phyloP scores from a whole-genome alignment of 2,329 filamentous ascomycete species.

The Mariannaea sp. region DNA sequence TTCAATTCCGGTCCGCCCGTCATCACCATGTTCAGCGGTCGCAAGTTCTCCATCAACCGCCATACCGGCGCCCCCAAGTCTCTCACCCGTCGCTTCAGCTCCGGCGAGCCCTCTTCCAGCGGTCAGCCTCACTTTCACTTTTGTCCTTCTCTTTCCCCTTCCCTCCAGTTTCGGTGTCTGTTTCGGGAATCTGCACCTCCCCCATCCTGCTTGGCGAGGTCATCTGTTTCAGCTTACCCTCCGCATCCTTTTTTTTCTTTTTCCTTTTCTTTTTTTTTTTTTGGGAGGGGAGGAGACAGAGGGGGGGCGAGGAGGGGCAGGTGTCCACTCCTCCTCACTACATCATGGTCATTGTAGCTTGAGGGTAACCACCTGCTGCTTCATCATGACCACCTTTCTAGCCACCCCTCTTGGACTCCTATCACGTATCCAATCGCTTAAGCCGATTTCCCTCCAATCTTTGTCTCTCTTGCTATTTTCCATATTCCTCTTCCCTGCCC shows the following conservation, averaged over 20 bases:
- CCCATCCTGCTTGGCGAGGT: background rate
- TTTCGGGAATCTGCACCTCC: background rate
- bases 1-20: background rate
- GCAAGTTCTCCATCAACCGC: constrained; percentile 71
- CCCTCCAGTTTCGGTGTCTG: background rate
- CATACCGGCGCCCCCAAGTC: constrained; percentile 65
- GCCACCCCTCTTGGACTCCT: too few relatives aligned
- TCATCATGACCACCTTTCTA: too few relatives aligned
- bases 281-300: too few relatives aligned
- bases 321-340: too few relatives aligned
- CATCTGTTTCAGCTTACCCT: background rate
- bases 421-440: too few relatives aligned
- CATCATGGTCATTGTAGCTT: too few relatives aligned
- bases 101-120: constrained; percentile 59
- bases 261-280: too few relatives aligned
- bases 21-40: constrained; percentile 56
- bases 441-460: constrained; percentile 1
- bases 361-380: too few relatives aligned
- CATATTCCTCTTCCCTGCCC: constrained; percentile 10
- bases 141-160: constrained; percentile 12
- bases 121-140: constrained; percentile 49
- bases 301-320: too few relatives aligned
- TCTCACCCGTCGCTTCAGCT: constrained; percentile 60
- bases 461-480: constrained; percentile 6
- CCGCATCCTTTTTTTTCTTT: background rate